Evolutionary conservation across 768 basidiomycete genomes (phyloP).

Genomic region (Clavaria fumosa): DNA sequence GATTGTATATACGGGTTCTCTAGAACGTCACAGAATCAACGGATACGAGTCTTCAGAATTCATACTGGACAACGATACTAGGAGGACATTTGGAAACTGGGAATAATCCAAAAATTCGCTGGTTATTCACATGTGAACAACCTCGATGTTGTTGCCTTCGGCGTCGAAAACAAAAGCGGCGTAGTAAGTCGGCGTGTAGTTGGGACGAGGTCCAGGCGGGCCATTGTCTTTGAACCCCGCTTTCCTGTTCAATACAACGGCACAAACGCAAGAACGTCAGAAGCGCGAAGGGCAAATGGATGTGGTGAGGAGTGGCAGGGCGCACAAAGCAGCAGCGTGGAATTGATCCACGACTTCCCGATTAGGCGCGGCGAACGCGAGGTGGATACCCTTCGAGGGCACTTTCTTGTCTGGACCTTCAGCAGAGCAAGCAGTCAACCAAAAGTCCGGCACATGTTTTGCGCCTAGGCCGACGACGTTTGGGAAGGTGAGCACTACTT

Average conservation of each 20-base stretch:
- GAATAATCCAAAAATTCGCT: too few species aligned
- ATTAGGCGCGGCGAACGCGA: slow-evolving; percentile 14
- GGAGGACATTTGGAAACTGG: too few species aligned
- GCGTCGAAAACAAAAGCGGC: slow-evolving; percentile 16
- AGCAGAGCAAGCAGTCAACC: slow-evolving; percentile 8
- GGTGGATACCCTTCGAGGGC: slow-evolving; percentile 8
- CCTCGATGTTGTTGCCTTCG: slow-evolving; percentile 18
- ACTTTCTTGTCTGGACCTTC: neutral
- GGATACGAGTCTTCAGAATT: too few species aligned
- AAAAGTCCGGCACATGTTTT: slow-evolving; percentile 12
- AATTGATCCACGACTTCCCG: slow-evolving; percentile 14
- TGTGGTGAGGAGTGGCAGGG: neutral
- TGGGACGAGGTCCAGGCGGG: slow-evolving; percentile 14
- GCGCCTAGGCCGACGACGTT: slow-evolving; percentile 11
- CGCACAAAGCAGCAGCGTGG: slow-evolving; percentile 13
- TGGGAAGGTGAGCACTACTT: slow-evolving; percentile 7
- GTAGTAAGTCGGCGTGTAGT: slow-evolving; percentile 15
- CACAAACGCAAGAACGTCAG: neutral
- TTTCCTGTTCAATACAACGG: slow-evolving; percentile 2
- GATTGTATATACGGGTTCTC: too few species aligned
- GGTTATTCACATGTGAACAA: slow-evolving; percentile 12
- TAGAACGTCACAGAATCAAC: too few species aligned
- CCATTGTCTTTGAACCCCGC: slow-evolving; percentile 16
- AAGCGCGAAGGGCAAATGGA: too few species aligned
- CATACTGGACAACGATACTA: too few species aligned